Evolutionary conservation across 2,329 filamentous ascomycete species (phyloP), one percentile per base, ranked within the genome.

Genomic region (Aspergillus sp.): DNA sequence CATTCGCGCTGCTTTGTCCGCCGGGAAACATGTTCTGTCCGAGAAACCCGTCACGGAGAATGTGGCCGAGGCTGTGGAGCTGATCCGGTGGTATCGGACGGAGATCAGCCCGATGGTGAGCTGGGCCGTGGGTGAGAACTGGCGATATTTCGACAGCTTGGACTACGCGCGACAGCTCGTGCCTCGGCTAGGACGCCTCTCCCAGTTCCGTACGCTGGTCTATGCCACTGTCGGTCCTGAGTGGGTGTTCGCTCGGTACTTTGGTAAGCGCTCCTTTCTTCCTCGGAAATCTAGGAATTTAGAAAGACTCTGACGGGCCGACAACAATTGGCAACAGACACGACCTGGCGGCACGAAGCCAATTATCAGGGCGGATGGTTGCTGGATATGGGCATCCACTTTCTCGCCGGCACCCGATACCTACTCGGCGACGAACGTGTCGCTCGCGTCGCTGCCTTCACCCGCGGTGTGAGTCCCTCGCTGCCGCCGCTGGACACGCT

Each of bases 371-470:
- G 90, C 56, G 90, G 90, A 0, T 92, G 92, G 71, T 73, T 92
- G 56, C 83, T 93, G 2, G 90, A 93, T 69, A 89, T 85, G 14
- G 90, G 90, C 49, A 88, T 93, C 26, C 90, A 93, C 73, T 87
- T 85, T 61, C 79, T 87, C 6, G 90, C 90, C 7, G 86, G 77
- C 0, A 80, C 88, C 53, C 80, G 90, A 16, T 72, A 84, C 32
- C 70, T 93, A 47, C 63, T 75, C 0, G 77, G 78, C 4, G 61
- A 74, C 0, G 77, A 78, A 4, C 72, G 82, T 51, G 76, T 84
- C 29, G 73, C 75, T 12, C 77, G 74, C 36, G 73, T 89, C 3
- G 78, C 79, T 18, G 86, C 86, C 0, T 84, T 85, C 60, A 85
- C 86, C 1, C 69, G 76, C 4, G 82, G 85, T 64, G 74, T 85